Base-by-base conservation (phyloP, 1,284 basidiomycete species). In the Phaffia rhodozyma region DNA sequence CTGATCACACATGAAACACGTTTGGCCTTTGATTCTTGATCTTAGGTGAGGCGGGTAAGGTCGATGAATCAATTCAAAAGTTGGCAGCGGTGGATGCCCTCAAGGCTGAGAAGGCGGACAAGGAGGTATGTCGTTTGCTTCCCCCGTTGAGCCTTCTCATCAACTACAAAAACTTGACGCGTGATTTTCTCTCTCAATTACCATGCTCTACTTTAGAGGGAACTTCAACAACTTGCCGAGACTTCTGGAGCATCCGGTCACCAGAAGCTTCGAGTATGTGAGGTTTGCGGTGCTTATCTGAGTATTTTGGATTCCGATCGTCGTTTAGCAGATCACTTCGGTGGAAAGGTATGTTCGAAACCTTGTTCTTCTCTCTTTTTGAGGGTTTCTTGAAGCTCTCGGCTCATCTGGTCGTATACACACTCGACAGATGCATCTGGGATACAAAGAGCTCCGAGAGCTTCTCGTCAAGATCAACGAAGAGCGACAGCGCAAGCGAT, bases 251-350 rank as follows among this genome's bases (percentile, higher is more conserved):
- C 96, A 2, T 96, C 91, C 66, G 96, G 96, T 30, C 94, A 98
- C 79, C 96, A 99, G 78, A 98, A 98, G 78, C 80, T 99, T 71
- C 86, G 96, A 68, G 96, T 99, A 30, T 98, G 96, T 79, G 96
- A 99, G 78, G 93, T 97, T 50, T 99, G 96, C 75, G 96, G 96
- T 72, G 96, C 96, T 25, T 98, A 98, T 79, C 81, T 99, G 55
- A 96, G 91, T 43, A 91, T 98, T 34, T 82, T 98, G 66, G 96
- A 99, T 77, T 97, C 93, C 67, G 96, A 99, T 79, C 86, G 96
- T 75, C 91, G 96, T 75, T 80, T 99, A 68, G 96, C 96, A 59
- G 96, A 99, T 79, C 96, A 99, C 77, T 99, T 99, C 78, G 96
- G 96, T 78, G 96, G 96, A 71, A 98, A 98, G 80, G 92, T 91